Percentiles rank a stretch among this genome's conserved stretches.
phyloP scores from a whole-genome alignment of 495 filamentous ascomycete genomes.

The Penicillium silybi region DNA sequence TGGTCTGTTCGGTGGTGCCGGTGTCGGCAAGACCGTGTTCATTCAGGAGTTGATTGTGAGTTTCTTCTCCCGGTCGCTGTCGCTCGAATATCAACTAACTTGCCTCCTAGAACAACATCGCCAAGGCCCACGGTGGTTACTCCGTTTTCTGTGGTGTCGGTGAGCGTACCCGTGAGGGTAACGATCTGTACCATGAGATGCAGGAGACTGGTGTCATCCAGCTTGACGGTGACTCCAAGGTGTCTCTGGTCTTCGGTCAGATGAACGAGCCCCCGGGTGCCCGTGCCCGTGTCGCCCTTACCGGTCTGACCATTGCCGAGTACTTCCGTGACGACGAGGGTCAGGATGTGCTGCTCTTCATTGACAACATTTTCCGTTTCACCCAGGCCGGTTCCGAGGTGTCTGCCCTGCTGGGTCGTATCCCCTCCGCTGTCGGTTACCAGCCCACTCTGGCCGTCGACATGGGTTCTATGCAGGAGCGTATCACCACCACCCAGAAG shows the following conservation, averaged over 20 bases:
- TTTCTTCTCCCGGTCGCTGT: conserved; percentile 1
- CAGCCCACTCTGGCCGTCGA: conserved; percentile 99
- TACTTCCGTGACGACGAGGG: conserved; percentile 98
- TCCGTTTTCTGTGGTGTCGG: conserved; percentile 99
- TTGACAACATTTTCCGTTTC: conserved; percentile 99
- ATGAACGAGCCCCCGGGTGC: conserved; percentile 99
- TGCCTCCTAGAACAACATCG: conserved; percentile 84
- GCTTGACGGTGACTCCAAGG: conserved; percentile 98
- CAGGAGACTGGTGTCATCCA: conserved; percentile 99
- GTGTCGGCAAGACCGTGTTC: conserved; percentile 99
- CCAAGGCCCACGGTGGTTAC: conserved; percentile 99
- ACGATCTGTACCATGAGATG: conserved; percentile 99
- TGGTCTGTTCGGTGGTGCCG: conserved; percentile 99
- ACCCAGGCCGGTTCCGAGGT: conserved; percentile 99
- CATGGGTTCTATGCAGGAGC: conserved; percentile 99
- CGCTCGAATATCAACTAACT: background rate
- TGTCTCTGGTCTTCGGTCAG: conserved; percentile 98
- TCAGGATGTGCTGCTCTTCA: conserved; percentile 98
- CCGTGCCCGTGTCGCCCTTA: conserved; percentile 99
- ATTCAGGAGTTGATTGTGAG: conserved; percentile 97
- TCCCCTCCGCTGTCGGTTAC: conserved; percentile 99
- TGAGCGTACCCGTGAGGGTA: conserved; percentile 99
- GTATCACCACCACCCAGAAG: conserved; percentile 99
- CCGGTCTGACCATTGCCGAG: conserved; percentile 84
- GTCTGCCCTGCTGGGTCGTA: conserved; percentile 98